Base-by-base conservation (phyloP, 2,329 filamentous ascomycete species). In the Beauveria pseudobassiana region DNA sequence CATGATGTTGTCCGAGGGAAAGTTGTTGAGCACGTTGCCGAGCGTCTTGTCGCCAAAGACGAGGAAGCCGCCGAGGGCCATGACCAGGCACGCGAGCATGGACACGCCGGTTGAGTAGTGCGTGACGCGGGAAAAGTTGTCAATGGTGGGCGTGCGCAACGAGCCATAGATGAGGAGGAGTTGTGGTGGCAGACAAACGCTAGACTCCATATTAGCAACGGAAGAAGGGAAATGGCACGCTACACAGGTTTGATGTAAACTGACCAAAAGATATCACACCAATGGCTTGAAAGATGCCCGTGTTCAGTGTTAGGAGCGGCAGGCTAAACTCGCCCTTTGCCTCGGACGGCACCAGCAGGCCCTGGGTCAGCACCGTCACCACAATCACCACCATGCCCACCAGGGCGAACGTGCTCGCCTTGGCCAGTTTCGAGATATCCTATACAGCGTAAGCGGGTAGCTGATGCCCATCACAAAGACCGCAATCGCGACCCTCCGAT, bases 361-460 rank as follows among this genome's bases (percentile, higher is more conserved):
- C 89, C 77, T 99, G 92, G 0, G 91, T 88, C 30, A 98, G 78
- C 26, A 99, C 90, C 0, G 95, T 95, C 55, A 92, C 71, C 58
- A 99, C 82, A 69, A 99, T 99, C 64, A 98, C 78, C 63, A 86
- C 70, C 95, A 99, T 99, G 78, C 92, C 96, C 67, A 97, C 81
- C 62, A 99, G 82, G 30, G 95, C 95, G 69, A 98, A 80, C 9
- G 93, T 95, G 70, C 92, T 97, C 69, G 95, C 95, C 83, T 96
- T 98, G 52, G 95, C 92, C 72, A 99, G 81, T 91, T 96, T 98
- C 62, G 95, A 89, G 76, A 99, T 99, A 74, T 99, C 95, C 95
- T 83, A 77, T 99, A 99, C 60, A 99, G 78, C 58, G 92, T 96
- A 71, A 99, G 77, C 5, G 95, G 95, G 72, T 90, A 98, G 61